Evolutionary conservation across 2,329 filamentous ascomycete species (phyloP), one percentile per base, ranked within the genome.

Genomic region (Diaporthe velutina): DNA sequence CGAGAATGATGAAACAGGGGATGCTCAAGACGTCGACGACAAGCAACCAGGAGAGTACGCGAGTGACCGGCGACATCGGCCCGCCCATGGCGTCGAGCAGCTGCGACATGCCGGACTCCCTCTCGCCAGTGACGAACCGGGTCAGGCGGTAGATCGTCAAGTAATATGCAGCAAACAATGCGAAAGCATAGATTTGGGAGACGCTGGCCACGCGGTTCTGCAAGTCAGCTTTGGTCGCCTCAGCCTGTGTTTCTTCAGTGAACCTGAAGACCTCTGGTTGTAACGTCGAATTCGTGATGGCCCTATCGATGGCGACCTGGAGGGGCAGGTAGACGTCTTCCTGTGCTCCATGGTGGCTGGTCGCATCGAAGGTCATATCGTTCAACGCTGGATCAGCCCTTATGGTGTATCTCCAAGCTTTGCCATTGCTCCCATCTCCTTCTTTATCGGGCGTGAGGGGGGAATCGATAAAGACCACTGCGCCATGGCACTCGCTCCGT

Each of bases 251-350:
- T 7, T 60, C 9, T 40, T 60, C 55, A 12, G 55, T 60, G 33
- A 60, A 60, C 33, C 55, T 60, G 55, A 60, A 60, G 12, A 60
- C 55, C 33, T 60, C 55, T 15, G 33, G 55, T 38, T 60, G 55
- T 8, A 25, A 38, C 15, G 55, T 60, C 55, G 33, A 60, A 3
- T 60, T 60, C 12, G 55, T 60, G 9, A 60, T 60, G 4, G 55
- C 55, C 33, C 22, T 38, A 17, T 60, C 55, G 22, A 60, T 60
- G 10, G 55, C 55, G 2, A 60, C 55, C 55, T 60, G 55, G 0
- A 60, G 55, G 33, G 55, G 55, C 33, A 60, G 55, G 55, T 60
- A 40, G 55, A 60, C 55, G 10, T 60, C 55, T 38, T 60, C 55
- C 10, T 60, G 55, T 0, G 55, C 55, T 25, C 55, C 55, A 38